These are phyloP conservation scores for Neurospora sp. DNA, from an alignment of 2,329 filamentous ascomycete genomes.

Conservation along the genomic window DNA sequence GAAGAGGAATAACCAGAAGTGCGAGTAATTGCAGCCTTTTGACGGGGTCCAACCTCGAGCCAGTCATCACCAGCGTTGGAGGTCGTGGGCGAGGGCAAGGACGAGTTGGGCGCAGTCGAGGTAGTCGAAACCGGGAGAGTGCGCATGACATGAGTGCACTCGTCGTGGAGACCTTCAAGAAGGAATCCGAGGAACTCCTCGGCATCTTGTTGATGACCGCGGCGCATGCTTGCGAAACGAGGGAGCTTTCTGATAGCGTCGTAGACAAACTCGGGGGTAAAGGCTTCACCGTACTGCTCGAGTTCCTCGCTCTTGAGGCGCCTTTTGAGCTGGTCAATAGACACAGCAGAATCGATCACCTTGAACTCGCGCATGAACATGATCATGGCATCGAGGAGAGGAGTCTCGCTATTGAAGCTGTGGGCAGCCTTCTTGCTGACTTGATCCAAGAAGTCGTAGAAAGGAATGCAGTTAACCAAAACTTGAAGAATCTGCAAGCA, in stretches of 20 bases:
- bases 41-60: slow-evolving; percentile 89
- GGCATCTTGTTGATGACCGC: slow-evolving; percentile 94
- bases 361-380: slow-evolving; percentile 93
- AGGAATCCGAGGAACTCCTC: slow-evolving; percentile 95
- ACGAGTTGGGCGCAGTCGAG: slow-evolving; percentile 28
- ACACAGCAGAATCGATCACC: slow-evolving; percentile 67
- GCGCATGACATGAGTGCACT: slow-evolving; percentile 71
- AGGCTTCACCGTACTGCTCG: slow-evolving; percentile 81
- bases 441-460: slow-evolving; percentile 87
- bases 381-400: slow-evolving; percentile 91
- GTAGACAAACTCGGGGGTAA: slow-evolving; percentile 92
- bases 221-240: slow-evolving; percentile 85
- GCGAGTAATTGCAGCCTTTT: slow-evolving; percentile 76
- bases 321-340: slow-evolving; percentile 62
- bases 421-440: slow-evolving; percentile 73
- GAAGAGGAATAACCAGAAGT: slow-evolving; percentile 65
- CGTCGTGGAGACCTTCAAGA: slow-evolving; percentile 84
- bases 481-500: slow-evolving; percentile 77
- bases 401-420: slow-evolving; percentile 92
- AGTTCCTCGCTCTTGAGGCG: slow-evolving; percentile 73
- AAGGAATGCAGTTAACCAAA: slow-evolving; percentile 84
- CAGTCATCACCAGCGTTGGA: slow-evolving; percentile 52
- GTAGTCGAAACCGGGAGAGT: slow-evolving; percentile 27
- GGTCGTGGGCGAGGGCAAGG: slow-evolving; percentile 30
- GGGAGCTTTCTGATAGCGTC: slow-evolving; percentile 80